Conservation (phyloP, 495 filamentous ascomycete species). For the Diplogelasinospora grovesii region DNA sequence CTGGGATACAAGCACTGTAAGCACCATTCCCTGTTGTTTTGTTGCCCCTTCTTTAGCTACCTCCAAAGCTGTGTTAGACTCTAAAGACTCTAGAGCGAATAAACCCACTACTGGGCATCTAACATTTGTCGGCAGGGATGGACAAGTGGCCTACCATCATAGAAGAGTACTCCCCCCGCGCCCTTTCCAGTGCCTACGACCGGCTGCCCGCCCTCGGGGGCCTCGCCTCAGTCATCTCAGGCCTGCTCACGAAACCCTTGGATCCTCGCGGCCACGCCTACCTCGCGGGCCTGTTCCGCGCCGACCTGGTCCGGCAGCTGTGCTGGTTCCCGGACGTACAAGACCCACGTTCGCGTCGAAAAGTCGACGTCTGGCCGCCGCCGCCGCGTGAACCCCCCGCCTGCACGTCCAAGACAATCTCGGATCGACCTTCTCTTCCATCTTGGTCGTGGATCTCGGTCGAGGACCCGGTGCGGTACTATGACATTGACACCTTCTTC, state of each 20-base stretch:
- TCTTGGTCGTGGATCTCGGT: slow-evolving; percentile 3
- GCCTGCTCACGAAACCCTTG: background rate
- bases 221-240: background rate
- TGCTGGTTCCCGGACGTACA: slow-evolving; percentile 1
- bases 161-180: background rate
- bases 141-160: background rate
- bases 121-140: too few relatives aligned
- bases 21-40: too few relatives aligned
- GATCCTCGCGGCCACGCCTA: background rate
- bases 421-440: background rate
- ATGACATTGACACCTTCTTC: too few relatives aligned
- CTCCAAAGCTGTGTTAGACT: too few relatives aligned
- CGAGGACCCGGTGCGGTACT: background rate
- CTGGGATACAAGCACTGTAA: too few relatives aligned
- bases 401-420: background rate
- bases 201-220: slow-evolving; percentile 1
- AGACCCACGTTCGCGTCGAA: background rate
- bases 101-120: too few relatives aligned
- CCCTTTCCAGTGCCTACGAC: background rate
- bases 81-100: background rate
- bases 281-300: background rate
- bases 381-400: too few relatives aligned
- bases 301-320: background rate
- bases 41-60: too few relatives aligned
- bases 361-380: background rate